A percentile compares a stretch with the other conserved stretches of the same genome.
phyloP scores from a whole-genome alignment of 495 filamentous ascomycete species.

The Neohortaea acidophila region DNA sequence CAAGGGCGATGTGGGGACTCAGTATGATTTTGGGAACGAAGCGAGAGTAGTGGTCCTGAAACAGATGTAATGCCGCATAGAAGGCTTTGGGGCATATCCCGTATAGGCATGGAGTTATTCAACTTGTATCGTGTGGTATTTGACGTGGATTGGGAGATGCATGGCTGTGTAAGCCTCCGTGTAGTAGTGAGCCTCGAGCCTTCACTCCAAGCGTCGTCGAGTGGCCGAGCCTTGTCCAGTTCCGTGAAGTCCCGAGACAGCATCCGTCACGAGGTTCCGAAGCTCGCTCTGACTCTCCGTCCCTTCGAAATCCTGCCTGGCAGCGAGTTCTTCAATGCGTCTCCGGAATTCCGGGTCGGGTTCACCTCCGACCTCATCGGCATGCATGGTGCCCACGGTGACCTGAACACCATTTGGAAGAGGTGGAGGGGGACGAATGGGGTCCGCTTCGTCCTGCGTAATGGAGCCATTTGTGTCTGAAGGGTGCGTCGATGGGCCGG shows the following conservation, averaged over 20 bases:
- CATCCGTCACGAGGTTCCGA: slow-evolving; percentile 28
- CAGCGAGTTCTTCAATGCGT: slow-evolving; percentile 31
- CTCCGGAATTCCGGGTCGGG: slow-evolving; percentile 31
- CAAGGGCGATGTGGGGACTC: too few relatives aligned
- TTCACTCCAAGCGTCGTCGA: not conserved
- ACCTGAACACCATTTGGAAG: slow-evolving; percentile 24
- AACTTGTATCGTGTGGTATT: too few relatives aligned
- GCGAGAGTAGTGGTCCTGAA: too few relatives aligned
- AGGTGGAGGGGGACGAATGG: slow-evolving; percentile 24
- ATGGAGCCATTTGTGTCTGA: not conserved
- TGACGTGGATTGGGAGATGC: too few relatives aligned
- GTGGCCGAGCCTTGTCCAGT: not conserved
- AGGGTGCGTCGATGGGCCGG: not conserved
- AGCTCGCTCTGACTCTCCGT: slow-evolving; percentile 30
- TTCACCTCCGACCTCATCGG: slow-evolving; percentile 21
- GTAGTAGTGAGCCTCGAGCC: too few relatives aligned
- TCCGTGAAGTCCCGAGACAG: slow-evolving; percentile 22
- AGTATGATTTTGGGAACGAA: too few relatives aligned
- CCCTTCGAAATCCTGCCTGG: slow-evolving; percentile 28
- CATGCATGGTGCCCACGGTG: slow-evolving; percentile 24
- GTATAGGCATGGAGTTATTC: too few relatives aligned
- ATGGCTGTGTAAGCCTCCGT: too few relatives aligned
- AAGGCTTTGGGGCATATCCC: too few relatives aligned
- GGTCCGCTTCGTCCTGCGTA: slow-evolving; percentile 2
- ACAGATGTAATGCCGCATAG: too few relatives aligned